Base-by-base conservation (phyloP, 495 filamentous ascomycete species). In the Daldinia bambusicola region DNA sequence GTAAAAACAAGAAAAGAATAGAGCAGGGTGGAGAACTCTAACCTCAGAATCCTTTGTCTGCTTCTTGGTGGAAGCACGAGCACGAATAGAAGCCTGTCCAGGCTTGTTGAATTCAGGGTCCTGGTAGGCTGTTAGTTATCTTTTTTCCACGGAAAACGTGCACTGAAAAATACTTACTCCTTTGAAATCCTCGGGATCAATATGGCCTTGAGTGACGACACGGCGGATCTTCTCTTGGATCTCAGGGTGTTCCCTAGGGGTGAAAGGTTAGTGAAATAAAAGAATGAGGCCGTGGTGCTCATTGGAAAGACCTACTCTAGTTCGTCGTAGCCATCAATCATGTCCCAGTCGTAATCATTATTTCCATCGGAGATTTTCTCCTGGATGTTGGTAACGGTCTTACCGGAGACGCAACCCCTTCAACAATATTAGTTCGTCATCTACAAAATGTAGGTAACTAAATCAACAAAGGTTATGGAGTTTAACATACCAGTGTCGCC, bases 321-420 rank as follows among this genome's bases (percentile, higher is more conserved):
- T 38, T 93, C 90, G 20, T 94, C 92, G 68, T 82, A 92, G 56
- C 93, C 93, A 78, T 95, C 90, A 41, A 93, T 60, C 38, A 74
- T 56, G 32, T 84, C 78, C 67, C 79, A 81, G 18, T 86, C 70
- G 36, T 82, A 82, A 20, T 71, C 75, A 20, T 80, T 73, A 6
- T 59, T 74, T 22, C 67, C 57, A 18, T 13, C 43, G 18, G 74
- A 75, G 51, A 88, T 77, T 6, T 57, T 52, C 2, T 86, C 81
- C 34, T 84, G 83, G 48, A 92, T 70, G 67, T 90, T 89, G 43
- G 69, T 30, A 61, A 95, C 80, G 56, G 88, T 80, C 31, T 79
- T 76, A 1, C 92, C 91, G 8, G 92, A 94, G 37, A 90, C 85
- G 63, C 93, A 96, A n/a, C 92, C 93, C 92, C 92, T 94, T 30